Percentiles rank a stretch among this genome's conserved stretches.
Conservation (phyloP, 805 yeast species). For the Ogataea pignaliae region DNA sequence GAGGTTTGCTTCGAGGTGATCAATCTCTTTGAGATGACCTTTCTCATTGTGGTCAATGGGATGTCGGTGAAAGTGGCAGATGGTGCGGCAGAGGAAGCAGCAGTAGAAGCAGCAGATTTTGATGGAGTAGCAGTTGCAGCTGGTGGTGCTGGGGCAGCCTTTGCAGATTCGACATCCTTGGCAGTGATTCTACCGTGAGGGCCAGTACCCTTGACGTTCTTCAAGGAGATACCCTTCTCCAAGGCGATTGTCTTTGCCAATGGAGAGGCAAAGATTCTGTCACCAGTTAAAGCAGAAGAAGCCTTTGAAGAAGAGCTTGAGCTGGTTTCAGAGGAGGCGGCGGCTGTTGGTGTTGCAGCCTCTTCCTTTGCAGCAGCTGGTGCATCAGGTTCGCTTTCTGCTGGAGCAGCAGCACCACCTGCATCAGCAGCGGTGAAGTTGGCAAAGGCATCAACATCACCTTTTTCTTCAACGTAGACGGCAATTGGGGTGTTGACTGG, state of each 20-base stretch:
- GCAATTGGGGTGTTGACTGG: slow-evolving; percentile 96
- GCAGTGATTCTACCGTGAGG: slow-evolving; percentile 93
- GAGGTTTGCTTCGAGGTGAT: slow-evolving; percentile 78
- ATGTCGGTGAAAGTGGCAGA: slow-evolving; percentile 68
- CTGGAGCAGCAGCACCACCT: slow-evolving; percentile 44
- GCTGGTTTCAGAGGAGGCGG: slow-evolving; percentile 23
- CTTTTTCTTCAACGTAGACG: slow-evolving; percentile 85
- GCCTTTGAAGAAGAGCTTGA: slow-evolving; percentile 28
- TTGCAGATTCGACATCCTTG: slow-evolving; percentile 77
- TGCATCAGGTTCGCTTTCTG: slow-evolving; percentile 21
- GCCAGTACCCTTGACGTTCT: slow-evolving; percentile 85
- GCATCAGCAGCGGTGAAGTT: slow-evolving; percentile 83
- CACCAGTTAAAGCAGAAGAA: slow-evolving; percentile 40
- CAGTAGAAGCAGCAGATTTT: slow-evolving; percentile 37
- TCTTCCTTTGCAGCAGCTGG: slow-evolving; percentile 23
- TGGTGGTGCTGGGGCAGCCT: slow-evolving; percentile 35
- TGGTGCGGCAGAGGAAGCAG: slow-evolving; percentile 45
- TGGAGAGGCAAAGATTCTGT: slow-evolving; percentile 90
- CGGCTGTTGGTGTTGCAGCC: slow-evolving; percentile 28
- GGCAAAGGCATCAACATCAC: slow-evolving; percentile 83
- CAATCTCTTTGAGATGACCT: slow-evolving; percentile 86
- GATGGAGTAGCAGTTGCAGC: slow-evolving; percentile 38
- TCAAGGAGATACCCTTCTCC: slow-evolving; percentile 85
- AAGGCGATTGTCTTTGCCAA: slow-evolving; percentile 89
- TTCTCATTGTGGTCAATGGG: slow-evolving; percentile 89